Base-by-base conservation (phyloP, 2,329 filamentous ascomycete genomes). In the Nannizziopsis arthrosporioides region DNA sequence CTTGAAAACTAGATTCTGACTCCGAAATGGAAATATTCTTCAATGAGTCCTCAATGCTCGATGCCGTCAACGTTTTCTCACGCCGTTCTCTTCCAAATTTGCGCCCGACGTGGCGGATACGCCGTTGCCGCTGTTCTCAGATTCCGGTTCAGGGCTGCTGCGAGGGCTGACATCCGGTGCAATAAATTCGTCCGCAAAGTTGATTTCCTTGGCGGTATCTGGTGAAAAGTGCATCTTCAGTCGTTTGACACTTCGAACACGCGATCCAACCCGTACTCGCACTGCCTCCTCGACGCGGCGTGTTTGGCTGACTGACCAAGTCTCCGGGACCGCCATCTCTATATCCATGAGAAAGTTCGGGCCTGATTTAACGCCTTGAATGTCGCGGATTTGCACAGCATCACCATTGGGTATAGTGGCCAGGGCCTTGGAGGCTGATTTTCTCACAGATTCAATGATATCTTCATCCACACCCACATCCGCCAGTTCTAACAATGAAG, bases 321-420 rank as follows among this genome's bases (percentile, higher is more conserved):
- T 70, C 17, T 74, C 76, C 0, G 90, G 87, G 12, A 93, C 85
- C 1, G 79, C 84, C 52, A 96, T 68, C 64, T 94, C 89, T 6
- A 98, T 66, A 57, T 96, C 92, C 57, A 96, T 81, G 27, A 96
- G 73, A 63, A 93, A 95, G 69, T 95, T 98, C 66, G 95, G 92
- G 27, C 92, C 92, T 2, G 87, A 92, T 69, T 98, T 98, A 67
- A 94, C 77, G 47, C 92, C 92, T 55, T 87, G 84, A 2, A 96
- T 77, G 39, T 85, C 83, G 39, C 83, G 77, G 40, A 95, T 69
- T 59, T 85, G 79, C 7, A 88, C 74, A 47, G 80, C 68, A 42
- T 76, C 69, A 42, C 77, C 71, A 44, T 75, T 69, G 44, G 65
- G 64, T 15, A 83, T 59, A 5, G 71, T 70, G 12, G 67, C 68